A percentile compares a stretch with the other conserved stretches of the same genome.
These are phyloP conservation scores for Leishmania amazonensis DNA, from an alignment of 208 protist genomes.

Conservation along the genomic window DNA sequence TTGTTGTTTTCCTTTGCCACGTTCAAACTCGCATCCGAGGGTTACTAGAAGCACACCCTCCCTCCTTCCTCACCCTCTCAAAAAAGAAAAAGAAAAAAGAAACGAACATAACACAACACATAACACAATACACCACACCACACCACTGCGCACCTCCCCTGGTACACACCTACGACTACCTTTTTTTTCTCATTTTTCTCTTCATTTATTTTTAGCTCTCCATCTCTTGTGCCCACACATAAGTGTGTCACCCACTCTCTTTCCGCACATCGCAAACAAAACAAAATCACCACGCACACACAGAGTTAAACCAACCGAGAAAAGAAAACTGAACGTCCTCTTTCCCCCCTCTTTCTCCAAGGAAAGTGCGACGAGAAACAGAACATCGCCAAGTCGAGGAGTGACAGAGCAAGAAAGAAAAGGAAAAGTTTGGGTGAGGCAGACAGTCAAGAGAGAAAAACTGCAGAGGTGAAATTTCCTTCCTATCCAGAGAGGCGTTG, in stretches of 20 bases:
- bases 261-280: not conserved
- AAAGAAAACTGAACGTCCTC: not conserved
- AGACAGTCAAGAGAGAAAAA: not conserved
- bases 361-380: not conserved
- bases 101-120: not conserved
- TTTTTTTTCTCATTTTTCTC: not conserved
- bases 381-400: not conserved
- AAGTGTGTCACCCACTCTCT: not conserved
- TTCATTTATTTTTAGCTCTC: not conserved
- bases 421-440: not conserved
- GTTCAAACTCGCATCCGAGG: not conserved
- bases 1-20: not conserved
- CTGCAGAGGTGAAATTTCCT: not conserved
- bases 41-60: constrained; percentile 5
- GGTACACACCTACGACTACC: not conserved
- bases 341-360: not conserved
- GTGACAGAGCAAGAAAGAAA: not conserved
- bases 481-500: not conserved
- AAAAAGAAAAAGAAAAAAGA: not conserved
- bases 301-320: too few relatives aligned
- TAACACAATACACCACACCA: not conserved
- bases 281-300: not conserved
- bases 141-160: not conserved
- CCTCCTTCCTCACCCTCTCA: not conserved
- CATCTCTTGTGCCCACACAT: not conserved